Evolutionary conservation across 2,329 filamentous ascomycete species (phyloP), one percentile per base, ranked within the genome.

Genomic region (Botryotinia convoluta): DNA sequence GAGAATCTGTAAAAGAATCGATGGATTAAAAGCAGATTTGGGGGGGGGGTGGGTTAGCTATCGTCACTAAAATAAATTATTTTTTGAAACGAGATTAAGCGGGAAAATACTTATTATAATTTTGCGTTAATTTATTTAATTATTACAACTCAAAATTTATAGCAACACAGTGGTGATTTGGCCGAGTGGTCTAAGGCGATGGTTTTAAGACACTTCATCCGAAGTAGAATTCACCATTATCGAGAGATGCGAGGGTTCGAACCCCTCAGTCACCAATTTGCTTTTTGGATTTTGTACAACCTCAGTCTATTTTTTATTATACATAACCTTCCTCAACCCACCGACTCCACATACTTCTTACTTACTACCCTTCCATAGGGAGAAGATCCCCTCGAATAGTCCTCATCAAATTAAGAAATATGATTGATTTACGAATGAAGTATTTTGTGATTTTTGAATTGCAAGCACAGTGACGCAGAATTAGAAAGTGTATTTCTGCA

Each of bases 211-310:
- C 7, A 42, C 70, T 48, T 64, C 37, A 51, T 63, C 0, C 1
- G n/a, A 67, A n/a, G 42, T 18, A 63, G 48, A 74, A 29, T 0
- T 65, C 79, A 80, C 79, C 79, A 79, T 78, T 80, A 76, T 78
- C 78, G 78, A 76, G 75, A 79, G 78, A 78, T 77, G 78, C 78
- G 76, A 76, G 78, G 73, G 79, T 80, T 80, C 79, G 79, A 80
- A 79, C 79, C 79, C 73, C 79, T 77, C 76, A 76, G 77, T 63
- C 74, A 80, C 18, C 60, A 71, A 26, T 16, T 59, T 67, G 69
- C 39, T 69, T 64, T 72, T 42, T 22, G 14, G 0, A n/a, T 14
- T 39, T 1, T 12, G 8, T 39, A 39, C 10, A 12, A 39, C 37
- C 37, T 39, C 37, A 39, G 37, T 39, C 29, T 29, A 9, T 29